Conservation (phyloP, 2,329 filamentous ascomycete species). For the Thelonectria olida region DNA sequence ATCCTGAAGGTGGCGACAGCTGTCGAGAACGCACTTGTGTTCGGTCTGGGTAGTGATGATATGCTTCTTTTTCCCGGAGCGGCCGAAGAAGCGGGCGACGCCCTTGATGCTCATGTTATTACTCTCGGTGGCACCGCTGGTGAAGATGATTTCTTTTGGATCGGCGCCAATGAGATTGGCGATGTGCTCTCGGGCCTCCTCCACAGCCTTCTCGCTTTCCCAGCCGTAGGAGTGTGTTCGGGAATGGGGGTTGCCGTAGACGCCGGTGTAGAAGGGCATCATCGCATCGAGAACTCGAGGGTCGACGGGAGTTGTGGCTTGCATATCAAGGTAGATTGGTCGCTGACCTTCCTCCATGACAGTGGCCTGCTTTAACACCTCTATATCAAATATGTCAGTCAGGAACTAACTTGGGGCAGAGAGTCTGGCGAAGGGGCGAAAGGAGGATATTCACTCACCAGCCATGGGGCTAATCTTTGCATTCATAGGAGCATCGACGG, state of each 20-base stretch:
- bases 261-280: constrained; percentile 91
- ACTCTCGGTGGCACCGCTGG: constrained; percentile 95
- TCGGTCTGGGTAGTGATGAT: constrained; percentile 98
- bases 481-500: constrained; percentile 44
- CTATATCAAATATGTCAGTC: constrained; percentile 48
- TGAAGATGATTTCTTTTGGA: constrained; percentile 98
- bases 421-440: neutral
- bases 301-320: constrained; percentile 94
- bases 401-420: neutral
- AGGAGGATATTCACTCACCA: constrained; percentile 39
- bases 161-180: constrained; percentile 92
- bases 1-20: constrained; percentile 94
- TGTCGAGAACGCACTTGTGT: constrained; percentile 98
- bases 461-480: constrained; percentile 84
- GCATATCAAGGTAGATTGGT: constrained; percentile 98
- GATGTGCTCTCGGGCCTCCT: constrained; percentile 84
- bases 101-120: constrained; percentile 99
- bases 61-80: constrained; percentile 95
- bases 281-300: constrained; percentile 95
- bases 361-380: constrained; percentile 89
- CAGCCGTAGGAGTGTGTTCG: constrained; percentile 98
- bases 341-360: constrained; percentile 92
- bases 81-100: constrained; percentile 93
- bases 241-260: constrained; percentile 97
- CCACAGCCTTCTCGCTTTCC: constrained; percentile 95